Conservation (phyloP, 2,329 filamentous ascomycete species). For the Epichloe typhina region DNA sequence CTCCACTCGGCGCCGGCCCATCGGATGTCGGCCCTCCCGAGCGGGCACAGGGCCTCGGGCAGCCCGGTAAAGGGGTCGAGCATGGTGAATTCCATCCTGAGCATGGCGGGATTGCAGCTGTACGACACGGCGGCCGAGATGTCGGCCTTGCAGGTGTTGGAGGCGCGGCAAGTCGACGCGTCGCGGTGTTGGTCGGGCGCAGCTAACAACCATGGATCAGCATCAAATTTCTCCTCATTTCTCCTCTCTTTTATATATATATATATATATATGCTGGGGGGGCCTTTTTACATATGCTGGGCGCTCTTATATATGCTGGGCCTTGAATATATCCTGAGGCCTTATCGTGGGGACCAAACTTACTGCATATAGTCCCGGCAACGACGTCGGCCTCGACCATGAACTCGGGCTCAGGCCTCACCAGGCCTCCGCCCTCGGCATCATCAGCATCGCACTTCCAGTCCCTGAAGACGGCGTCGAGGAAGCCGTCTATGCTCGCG, state of each 20-base stretch:
- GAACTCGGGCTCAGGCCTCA: conserved; percentile 17
- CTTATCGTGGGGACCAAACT: no score
- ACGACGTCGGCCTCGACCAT: conserved; percentile 14
- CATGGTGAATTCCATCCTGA: conserved; percentile 16
- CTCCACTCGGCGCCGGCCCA: conserved; percentile 14
- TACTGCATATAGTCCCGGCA: conserved; percentile 17
- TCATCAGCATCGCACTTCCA: conserved; percentile 11
- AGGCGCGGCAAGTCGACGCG: conserved; percentile 8
- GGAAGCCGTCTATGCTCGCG: conserved; percentile 19
- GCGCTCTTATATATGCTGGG: no score
- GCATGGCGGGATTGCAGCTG: conserved; percentile 14
- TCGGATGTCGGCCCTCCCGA: conserved; percentile 15
- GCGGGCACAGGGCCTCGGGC: conserved; percentile 13
- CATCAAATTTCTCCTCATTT: not conserved
- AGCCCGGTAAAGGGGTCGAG: conserved; percentile 8
- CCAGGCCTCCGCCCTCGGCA: not conserved
- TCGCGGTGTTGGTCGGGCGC: conserved; percentile 1
- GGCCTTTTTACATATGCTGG: no score
- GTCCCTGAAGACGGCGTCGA: conserved; percentile 17
- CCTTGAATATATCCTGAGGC: no score
- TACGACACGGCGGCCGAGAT: conserved; percentile 16
- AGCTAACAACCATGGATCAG: not conserved
- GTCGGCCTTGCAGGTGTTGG: conserved; percentile 7
- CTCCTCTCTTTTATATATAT: no score
- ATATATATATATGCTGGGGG: no score